phyloP scores from a whole-genome alignment of 179 eudicot genomes.

The Silene coronaria region DNA sequence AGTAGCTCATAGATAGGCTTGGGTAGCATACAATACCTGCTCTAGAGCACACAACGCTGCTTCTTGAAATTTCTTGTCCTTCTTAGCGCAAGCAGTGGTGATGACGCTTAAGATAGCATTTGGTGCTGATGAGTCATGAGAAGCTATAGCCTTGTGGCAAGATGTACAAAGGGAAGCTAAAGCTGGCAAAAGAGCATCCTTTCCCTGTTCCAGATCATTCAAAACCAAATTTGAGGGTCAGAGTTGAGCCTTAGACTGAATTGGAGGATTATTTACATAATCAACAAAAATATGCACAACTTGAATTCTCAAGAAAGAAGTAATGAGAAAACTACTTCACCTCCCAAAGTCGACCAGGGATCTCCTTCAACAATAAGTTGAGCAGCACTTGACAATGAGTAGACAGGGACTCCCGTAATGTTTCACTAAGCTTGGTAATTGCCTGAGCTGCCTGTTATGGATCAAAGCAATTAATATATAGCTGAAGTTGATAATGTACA shows the following conservation, averaged over 20 bases:
- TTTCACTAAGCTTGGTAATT: conserved; percentile 70
- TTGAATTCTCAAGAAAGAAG: neutral
- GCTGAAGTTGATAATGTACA: conserved; percentile 9
- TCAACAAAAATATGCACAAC: neutral
- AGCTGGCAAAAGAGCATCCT: conserved; percentile 70
- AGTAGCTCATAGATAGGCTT: neutral
- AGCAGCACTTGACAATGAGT: conserved; percentile 54
- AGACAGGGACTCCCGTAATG: conserved; percentile 67
- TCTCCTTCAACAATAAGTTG: conserved; percentile 68
- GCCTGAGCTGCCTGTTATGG: conserved; percentile 67
- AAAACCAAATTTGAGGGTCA: neutral
- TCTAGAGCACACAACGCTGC: conserved; percentile 79
- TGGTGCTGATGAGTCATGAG: conserved; percentile 52
- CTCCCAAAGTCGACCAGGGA: conserved; percentile 99
- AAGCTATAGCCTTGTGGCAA: conserved; percentile 67
- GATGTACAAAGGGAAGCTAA: conserved; percentile 72
- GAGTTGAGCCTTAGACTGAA: neutral
- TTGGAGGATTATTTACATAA: neutral
- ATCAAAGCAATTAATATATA: conserved; percentile 12
- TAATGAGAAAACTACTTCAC: conserved; percentile 29
- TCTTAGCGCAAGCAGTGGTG: conserved; percentile 73
- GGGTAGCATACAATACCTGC: conserved; percentile 45
- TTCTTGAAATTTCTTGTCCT: conserved; percentile 70
- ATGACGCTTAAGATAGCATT: conserved; percentile 55
- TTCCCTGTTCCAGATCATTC: conserved; percentile 54